Percentiles rank a stretch among this genome's conserved stretches.
Evolutionary conservation across 306 rosid species (phyloP).

Genomic region (Boehmeria nivea): DNA sequence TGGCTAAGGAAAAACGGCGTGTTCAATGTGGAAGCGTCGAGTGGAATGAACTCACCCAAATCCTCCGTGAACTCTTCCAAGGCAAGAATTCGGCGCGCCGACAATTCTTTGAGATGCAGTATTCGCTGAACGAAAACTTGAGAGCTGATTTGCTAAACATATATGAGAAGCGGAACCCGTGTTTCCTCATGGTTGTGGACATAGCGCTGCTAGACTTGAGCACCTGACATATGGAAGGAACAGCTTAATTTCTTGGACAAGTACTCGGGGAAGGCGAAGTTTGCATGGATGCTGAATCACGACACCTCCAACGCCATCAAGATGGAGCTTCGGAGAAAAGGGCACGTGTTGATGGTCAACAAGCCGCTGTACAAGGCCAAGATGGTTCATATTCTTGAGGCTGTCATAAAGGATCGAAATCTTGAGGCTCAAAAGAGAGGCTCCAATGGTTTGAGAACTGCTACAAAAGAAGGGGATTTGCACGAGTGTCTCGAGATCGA

Average conservation of each 20-base stretch:
- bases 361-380: slow-evolving; percentile 83
- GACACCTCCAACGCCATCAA: slow-evolving; percentile 79
- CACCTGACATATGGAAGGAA: slow-evolving; percentile 98
- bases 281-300: slow-evolving; percentile 85
- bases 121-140: slow-evolving; percentile 39
- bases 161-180: slow-evolving; percentile 59
- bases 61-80: slow-evolving; percentile 67
- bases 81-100: slow-evolving; percentile 41
- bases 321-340: slow-evolving; percentile 82
- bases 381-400: slow-evolving; percentile 77
- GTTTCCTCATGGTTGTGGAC: slow-evolving; percentile 69
- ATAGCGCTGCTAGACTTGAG: slow-evolving; percentile 85
- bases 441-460: slow-evolving; percentile 30
- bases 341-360: slow-evolving; percentile 65
- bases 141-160: slow-evolving; percentile 48
- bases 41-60: slow-evolving; percentile 90
- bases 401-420: slow-evolving; percentile 62
- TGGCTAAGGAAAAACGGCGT: slow-evolving; percentile 76
- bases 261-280: slow-evolving; percentile 73
- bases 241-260: slow-evolving; percentile 78
- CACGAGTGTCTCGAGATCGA: slow-evolving; percentile 86
- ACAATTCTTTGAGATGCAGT: slow-evolving; percentile 55
- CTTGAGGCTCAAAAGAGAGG: slow-evolving; percentile 52
- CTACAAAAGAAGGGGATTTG: slow-evolving; percentile 49
- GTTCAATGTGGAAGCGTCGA: slow-evolving; percentile 70